A percentile compares a stretch with the other conserved stretches of the same genome.
phyloP scores from a whole-genome alignment of 768 basidiomycete species.

The Mycena vulgaris region DNA sequence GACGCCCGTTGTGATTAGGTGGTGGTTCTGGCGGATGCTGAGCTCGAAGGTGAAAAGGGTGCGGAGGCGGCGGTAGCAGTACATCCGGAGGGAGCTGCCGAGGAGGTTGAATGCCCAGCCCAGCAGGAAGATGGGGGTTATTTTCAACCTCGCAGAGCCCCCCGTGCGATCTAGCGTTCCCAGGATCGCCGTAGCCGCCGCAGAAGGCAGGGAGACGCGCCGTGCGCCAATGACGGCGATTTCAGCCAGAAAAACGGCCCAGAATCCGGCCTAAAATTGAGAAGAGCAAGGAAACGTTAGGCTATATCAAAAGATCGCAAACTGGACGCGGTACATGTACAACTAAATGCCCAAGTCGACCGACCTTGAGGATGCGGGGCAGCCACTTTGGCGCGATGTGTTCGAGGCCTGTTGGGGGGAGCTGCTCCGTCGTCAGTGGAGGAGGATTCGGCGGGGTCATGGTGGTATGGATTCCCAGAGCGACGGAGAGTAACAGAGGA shows the following conservation, averaged over 20 bases:
- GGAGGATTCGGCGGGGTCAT: constrained; percentile 46
- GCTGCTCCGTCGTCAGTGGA: constrained; percentile 36
- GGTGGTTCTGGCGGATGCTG: constrained; percentile 49
- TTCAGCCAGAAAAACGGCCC: constrained; percentile 40
- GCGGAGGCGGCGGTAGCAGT: constrained; percentile 42
- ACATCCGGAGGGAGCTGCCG: not conserved
- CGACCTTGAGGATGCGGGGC: constrained; percentile 41
- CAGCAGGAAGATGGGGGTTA: not conserved
- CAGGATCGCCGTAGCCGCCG: constrained; percentile 27
- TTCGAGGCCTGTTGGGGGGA: constrained; percentile 40
- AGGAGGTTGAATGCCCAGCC: not conserved
- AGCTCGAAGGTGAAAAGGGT: constrained; percentile 43
- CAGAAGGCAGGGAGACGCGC: not conserved
- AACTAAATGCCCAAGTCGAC: not conserved
- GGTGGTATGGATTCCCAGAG: constrained; percentile 44
- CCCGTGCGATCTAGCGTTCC: constrained; percentile 14
- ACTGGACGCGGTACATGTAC: constrained; percentile 6
- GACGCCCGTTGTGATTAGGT: constrained; percentile 44
- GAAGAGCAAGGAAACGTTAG: too few species aligned
- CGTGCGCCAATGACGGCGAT: constrained; percentile 37
- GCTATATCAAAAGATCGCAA: not conserved
- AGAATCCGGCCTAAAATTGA: constrained; percentile 39
- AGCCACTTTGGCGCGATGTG: constrained; percentile 22
- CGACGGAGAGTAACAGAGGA: constrained; percentile 41
- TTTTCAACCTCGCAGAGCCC: not conserved